Evolutionary conservation across 2,329 filamentous ascomycete genomes (phyloP), one percentile per base, ranked within the genome.

Genomic region (Trichocomaceae sp.): DNA sequence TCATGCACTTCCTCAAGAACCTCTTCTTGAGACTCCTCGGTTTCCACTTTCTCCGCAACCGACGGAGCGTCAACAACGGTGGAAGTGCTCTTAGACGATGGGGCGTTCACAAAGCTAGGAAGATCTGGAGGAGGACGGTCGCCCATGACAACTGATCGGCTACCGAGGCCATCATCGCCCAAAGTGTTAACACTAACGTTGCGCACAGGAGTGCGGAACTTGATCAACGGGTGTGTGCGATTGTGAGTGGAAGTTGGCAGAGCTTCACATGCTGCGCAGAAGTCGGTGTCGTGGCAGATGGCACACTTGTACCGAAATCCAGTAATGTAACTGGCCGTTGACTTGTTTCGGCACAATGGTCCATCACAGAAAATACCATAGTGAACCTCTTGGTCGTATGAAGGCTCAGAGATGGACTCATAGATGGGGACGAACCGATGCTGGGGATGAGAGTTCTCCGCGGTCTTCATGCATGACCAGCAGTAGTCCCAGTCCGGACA

Each of bases 401-500:
- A 54, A 71, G 75, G 65, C 69, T 77, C 65, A 65, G 75, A 63
- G 44, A 78, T 77, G 19, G 86, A 83, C 63, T 90, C 87, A 65
- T 93, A 96, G 61, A 99, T 81, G 42, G 90, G 83, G 12, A 88
- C 88, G 67, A 99, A 97, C 61, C 91, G 87, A 72, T 99, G 93
- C 54, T 81, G 79, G 17, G 88, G 83, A 69, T 99, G 95, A 49
- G 81, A 83, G 63, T 83, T 79, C 57, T 74, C 72, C 45, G 88
- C 86, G 61, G 79, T 82, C 63, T 79, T 74, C 56, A 89, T 72
- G 72, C 95, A 99, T 8, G 82, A 77, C 22, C 81, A 79, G 77
- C 93, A 99, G 75, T 88, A 97, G 67, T 99, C 93, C 87, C 90
- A 99, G 72, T 99, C 93, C 44, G 95, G 93, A 77, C 93, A 99